Evolutionary conservation across 768 basidiomycete species (phyloP), one percentile per base, ranked within the genome.

Genomic region (Suillus brevipes): DNA sequence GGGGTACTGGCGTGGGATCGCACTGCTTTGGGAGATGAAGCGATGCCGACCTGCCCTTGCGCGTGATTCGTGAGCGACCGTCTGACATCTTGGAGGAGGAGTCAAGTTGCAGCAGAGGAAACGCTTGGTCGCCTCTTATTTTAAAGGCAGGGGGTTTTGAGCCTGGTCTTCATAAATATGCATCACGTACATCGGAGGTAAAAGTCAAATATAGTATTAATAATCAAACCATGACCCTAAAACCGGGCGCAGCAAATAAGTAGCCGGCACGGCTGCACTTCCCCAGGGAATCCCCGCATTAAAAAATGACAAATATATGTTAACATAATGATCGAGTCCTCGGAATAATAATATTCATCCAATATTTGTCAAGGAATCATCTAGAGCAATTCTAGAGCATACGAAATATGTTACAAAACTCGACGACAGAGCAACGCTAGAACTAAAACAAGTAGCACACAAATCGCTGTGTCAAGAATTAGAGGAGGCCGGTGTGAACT

Each of bases 401-500:
- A 34, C 18, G 31, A 55, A 34, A 55, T 34, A 53, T 20, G 40
- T 16, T 40, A 84, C 65, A 84, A 68, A 64, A 84, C 76, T 72
- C 90, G 82, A 65, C 88, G 83, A 69, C 84, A 90, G 57, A 93
- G 78, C 49, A 94, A 82, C 40, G 85, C 87, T 70, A 89, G 84
- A 57, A 88, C 82, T 64, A 92, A 76, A 16, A 89, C 87, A 12
- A 93, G 78, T 25, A 91, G 79, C 57, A 92, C 80, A 73, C 89
- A 88, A 65, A 94, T 93, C 36, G 87, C 86, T 13, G 85, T 85
- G 74, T 93, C 92, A 38, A 94, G 79, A 28, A 91, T 75, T 31
- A 91, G 72, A 28, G 90, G 90, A 28, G 90, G 86, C 55, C 75
- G 74, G 58, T 67, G 70, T 45, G 68, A 70, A 64, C 68, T 71